Base-by-base conservation (phyloP, 2,329 filamentous ascomycete species). In the Colletotrichum sp. region DNA sequence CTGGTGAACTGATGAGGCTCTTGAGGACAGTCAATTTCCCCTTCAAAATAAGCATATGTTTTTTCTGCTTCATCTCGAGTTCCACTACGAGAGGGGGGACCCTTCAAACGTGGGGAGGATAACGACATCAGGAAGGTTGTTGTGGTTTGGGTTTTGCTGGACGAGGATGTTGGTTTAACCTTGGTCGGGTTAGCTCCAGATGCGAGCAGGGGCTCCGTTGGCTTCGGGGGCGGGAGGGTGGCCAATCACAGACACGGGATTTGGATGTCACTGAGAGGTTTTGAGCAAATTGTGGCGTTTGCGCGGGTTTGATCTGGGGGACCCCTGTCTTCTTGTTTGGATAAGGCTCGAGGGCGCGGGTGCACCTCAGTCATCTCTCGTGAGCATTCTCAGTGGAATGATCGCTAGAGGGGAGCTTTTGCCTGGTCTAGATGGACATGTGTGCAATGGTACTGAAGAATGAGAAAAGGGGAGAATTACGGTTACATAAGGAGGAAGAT, bases 261-360 rank as follows among this genome's bases (percentile, higher is more conserved):
- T 10, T 26, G 32, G 12, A 43, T 75, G 71, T 66, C 71, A 75
- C 77, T 86, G 86, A 86, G 87, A 82, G 83, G 81, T 81, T 88
- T 89, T 89, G 87, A 89, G 87, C 87, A 89, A 84, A 80, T 89
- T 89, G 82, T 86, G 81, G 82, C 80, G 78, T 79, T 39, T 43
- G 70, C 61, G 72, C 69, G 30, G 39, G 48, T 64, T 65, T 13
- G 60, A 71, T 64, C 43, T 71, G 21, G 71, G 64, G 21, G 57
- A 34, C 64, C 71, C 71, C 57, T 61, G 36, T 68, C 59, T 28
- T 5, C 10, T 26, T 24, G n/a, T 61, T 14, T 34, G 12, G 24
- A 26, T 26, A 28, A 34, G 28, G 28, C 52, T 32, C 26, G 21
- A 57, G 36, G 55, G 30, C 28, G 36, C 26, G 24, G 26, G 26